Evolutionary conservation across 345 rosid genomes (phyloP).

Genomic region (Abelmoschus esculentus): DNA sequence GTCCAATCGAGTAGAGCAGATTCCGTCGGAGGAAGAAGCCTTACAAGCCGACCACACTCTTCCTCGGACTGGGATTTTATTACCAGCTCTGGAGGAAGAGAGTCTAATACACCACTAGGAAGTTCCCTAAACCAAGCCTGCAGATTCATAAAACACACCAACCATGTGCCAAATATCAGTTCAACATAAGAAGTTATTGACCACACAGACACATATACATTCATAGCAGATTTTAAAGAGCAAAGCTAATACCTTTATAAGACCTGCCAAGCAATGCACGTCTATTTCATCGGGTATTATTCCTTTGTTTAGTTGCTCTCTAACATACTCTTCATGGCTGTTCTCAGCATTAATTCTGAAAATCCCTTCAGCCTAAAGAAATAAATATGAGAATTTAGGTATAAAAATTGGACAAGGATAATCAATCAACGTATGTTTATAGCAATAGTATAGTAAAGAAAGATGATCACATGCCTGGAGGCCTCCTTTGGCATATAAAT

Average conservation of each 20-base stretch:
- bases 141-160: slow-evolving; percentile 9
- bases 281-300: slow-evolving; percentile 65
- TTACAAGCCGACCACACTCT: slow-evolving; percentile 70
- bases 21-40: slow-evolving; percentile 83
- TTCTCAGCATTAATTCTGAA: slow-evolving; percentile 91
- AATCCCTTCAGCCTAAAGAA: slow-evolving; percentile 82
- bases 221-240: not conserved
- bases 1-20: slow-evolving; percentile 91
- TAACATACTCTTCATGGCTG: slow-evolving; percentile 81
- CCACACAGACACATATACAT: not conserved
- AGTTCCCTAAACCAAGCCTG: slow-evolving; percentile 99
- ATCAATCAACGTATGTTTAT: not conserved
- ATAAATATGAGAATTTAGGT: not conserved
- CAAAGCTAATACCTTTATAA: slow-evolving; percentile 65
- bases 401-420: not conserved
- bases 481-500: slow-evolving; percentile 76
- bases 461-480: slow-evolving; percentile 43
- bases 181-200: no score
- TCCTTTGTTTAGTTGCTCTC: slow-evolving; percentile 84
- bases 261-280: slow-evolving; percentile 93
- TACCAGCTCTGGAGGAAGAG: slow-evolving; percentile 75
- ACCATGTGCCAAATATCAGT: not conserved
- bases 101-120: slow-evolving; percentile 85
- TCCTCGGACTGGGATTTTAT: slow-evolving; percentile 86
- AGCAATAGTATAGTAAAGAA: not conserved